Evolutionary conservation across 208 protist species (phyloP).

Genomic region (Crithidia expoeki): DNA sequence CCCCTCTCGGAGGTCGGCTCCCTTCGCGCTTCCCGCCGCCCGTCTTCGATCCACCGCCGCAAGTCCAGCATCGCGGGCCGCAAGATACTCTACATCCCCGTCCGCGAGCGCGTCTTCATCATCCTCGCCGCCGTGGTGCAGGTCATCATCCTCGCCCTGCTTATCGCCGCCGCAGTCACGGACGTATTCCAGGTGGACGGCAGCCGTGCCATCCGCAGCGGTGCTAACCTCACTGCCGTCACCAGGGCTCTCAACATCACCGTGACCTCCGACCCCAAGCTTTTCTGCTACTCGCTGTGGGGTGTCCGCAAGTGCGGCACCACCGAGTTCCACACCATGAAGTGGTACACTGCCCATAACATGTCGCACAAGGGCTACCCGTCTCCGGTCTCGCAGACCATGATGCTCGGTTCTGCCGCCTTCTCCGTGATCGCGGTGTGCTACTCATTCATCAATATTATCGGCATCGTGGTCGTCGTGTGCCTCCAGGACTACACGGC

Average conservation of each 20-base stretch:
- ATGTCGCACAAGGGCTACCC: constrained; percentile 20
- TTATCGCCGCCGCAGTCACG: constrained; percentile 22
- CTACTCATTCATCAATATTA: constrained; percentile 29
- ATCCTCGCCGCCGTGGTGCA: constrained; percentile 14
- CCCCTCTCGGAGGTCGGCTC: constrained; percentile 21
- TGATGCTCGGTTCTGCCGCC: constrained; percentile 30
- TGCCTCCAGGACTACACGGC: constrained; percentile 31
- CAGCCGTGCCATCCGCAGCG: constrained; percentile 18
- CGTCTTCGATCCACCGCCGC: constrained; percentile 30
- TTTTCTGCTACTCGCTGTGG: constrained; percentile 36
- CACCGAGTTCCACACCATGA: constrained; percentile 13
- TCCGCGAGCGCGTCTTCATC: constrained; percentile 25
- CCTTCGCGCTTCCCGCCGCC: constrained; percentile 20
- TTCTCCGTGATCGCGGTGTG: constrained; percentile 25
- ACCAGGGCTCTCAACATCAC: constrained; percentile 16
- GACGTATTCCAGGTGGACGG: constrained; percentile 31
- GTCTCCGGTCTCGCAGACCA: constrained; percentile 14
- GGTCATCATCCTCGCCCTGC: constrained; percentile 25
- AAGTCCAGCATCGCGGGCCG: constrained; percentile 26
- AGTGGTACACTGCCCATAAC: constrained; percentile 19
- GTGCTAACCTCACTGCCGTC: constrained; percentile 15
- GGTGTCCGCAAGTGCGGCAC: constrained; percentile 23
- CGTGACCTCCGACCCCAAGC: constrained; percentile 24
- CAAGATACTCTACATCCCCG: constrained; percentile 29
- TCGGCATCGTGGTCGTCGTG: constrained; percentile 21